Base-by-base conservation (phyloP, 495 filamentous ascomycete genomes). In the Aspergillus leporis region DNA sequence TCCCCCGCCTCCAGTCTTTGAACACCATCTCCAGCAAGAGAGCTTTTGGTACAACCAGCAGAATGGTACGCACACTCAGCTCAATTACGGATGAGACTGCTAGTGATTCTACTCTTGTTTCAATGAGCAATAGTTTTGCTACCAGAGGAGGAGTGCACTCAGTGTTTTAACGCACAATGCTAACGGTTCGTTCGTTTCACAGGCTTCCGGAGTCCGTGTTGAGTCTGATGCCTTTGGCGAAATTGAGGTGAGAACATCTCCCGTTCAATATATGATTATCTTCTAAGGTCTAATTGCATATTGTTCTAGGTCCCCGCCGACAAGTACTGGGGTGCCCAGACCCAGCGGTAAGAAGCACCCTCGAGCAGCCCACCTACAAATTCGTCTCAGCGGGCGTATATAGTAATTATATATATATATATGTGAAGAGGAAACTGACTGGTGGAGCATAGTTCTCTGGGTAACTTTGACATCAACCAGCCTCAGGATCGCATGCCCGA, bases 311-410 rank as follows among this genome's bases (percentile, higher is more conserved):
- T 98, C 59, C 83, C 90, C 43, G 83, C 85, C 53, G 91, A 94
- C 87, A 95, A 90, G 81, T 98, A 98, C 83, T 98, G 95, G 94
- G 94, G 94, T 70, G 94, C 94, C 50, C 94, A 98, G 79, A 98
- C 94, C 60, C 90, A 98, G 83, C 87, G 94, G 75, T 85, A 82
- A 70, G 81, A 56, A 19, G 25, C 43, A 22, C 2, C 18, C 9
- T 23, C 19, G 21, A 47, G 43, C 3, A 23, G 19, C 43, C 7
- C 43, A 23, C 43, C 43, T 9, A 22, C 16, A 19, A 47, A 10
- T 19, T 23, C 13, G 9, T 23, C 43, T 7, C 21, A 12, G 43
- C 21, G 9, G 10, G 19, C 5, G 19, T 9, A 12, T 40, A 12
- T 40, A 40, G 9, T 40, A 40, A 13, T 13, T n/a, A 3, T 28